These are phyloP conservation scores for Haematococcus sp. DNA, from an alignment of 139 green algal species.

Conservation along the genomic window DNA sequence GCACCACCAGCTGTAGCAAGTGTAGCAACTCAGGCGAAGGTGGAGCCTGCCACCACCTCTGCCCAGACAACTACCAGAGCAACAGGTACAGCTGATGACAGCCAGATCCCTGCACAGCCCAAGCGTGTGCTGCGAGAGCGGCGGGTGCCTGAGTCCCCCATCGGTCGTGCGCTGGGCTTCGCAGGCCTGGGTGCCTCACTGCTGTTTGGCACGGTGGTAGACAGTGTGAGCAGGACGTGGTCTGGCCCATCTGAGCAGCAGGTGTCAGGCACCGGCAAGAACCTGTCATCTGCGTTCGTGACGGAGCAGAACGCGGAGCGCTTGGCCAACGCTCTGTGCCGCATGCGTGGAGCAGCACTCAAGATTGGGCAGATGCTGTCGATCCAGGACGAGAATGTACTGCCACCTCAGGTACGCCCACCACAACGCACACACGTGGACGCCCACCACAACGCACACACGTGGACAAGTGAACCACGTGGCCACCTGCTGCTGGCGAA, in stretches of 20 bases:
- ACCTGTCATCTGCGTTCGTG: slow-evolving; percentile 32
- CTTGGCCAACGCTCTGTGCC: slow-evolving; percentile 87
- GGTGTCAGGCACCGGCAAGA: not conserved
- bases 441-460: not conserved
- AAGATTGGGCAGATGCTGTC: slow-evolving; percentile 97
- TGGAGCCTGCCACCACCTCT: not conserved
- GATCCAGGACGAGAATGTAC: slow-evolving; percentile 92
- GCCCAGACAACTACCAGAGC: slow-evolving; percentile 1
- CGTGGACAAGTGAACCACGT: not conserved
- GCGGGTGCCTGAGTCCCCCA: slow-evolving; percentile 68
- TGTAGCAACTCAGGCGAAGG: slow-evolving; percentile 5
- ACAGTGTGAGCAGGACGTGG: slow-evolving; percentile 50
- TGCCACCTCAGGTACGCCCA: slow-evolving; percentile 69
- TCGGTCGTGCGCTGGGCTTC: slow-evolving; percentile 81
- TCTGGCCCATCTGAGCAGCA: not conserved
- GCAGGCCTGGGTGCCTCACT: slow-evolving; percentile 75
- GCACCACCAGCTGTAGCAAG: slow-evolving; percentile 7
- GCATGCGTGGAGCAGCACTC: slow-evolving; percentile 89
- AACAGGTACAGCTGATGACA: not conserved
- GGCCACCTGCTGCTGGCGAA: not conserved
- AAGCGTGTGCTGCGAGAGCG: slow-evolving; percentile 34
- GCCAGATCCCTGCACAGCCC: not conserved
- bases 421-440: too few species aligned
- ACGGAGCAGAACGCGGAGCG: slow-evolving; percentile 86
- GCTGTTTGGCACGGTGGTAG: slow-evolving; percentile 61